Base-by-base conservation (phyloP, 139 green algal species). In the Nannochloris sp. region DNA sequence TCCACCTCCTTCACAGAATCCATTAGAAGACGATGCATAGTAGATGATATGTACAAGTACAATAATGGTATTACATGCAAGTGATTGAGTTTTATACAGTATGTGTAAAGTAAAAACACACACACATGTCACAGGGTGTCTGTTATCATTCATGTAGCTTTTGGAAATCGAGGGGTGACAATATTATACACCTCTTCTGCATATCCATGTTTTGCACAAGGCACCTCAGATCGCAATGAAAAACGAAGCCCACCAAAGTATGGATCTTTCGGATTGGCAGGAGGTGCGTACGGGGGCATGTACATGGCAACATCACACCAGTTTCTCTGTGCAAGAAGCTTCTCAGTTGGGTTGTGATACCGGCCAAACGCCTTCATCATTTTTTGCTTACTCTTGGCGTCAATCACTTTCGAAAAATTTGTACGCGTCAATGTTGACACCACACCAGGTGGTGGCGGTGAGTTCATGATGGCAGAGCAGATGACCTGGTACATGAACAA, bases 391-490 rank as follows among this genome's bases (percentile, higher is more conserved):
- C 62, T 72, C 3, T 40, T 33, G 13, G 31, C 20, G 17, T 76
- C 69, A 6, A 76, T 49, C 5, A 63, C 67, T 44, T 62, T 55
- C 16, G 69, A 43, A 33, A 61, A 68, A 56, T 78, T 75, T 40
- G 57, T 72, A 23, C 62, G 58, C 37, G 73, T 68, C 37, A 86
- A 61, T 61, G 81, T 73, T 9, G 51, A 66, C 12, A 83, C 57
- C 4, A 82, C 58, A 16, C 55, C 43, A 37, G 48, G 30, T 0
- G 78, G 78, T 2, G 78, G 78, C 12, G 78, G 76, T 3, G 49
- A 60, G 49, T 84, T 84, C n/a, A 81, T 55, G 53, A 84, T 84
- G 5, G 78, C 78, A 30, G 66, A 79, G 45, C 30, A 60, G 48
- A 80, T 77, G 56, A 84, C 75, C 59, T 84, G 77, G 13, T 62